Conservation (phyloP, 2,329 filamentous ascomycete species). For the Ceratocystis variospora region DNA sequence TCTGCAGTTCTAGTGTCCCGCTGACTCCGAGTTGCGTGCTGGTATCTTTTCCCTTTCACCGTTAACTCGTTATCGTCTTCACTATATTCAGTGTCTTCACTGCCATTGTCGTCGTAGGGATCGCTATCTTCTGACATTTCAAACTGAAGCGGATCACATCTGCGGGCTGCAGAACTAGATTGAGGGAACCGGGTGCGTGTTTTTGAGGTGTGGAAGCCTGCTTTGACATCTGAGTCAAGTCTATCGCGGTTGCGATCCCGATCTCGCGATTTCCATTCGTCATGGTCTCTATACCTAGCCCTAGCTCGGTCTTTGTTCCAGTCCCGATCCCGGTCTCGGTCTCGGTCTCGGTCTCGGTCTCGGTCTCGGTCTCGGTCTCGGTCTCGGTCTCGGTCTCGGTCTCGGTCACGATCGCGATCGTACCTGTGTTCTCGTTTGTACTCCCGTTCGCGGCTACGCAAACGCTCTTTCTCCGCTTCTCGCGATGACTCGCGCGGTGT, state of each 20-base stretch:
- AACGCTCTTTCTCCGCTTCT: constrained; percentile 3
- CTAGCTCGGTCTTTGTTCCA: not conserved
- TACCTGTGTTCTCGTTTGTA: not conserved
- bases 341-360: not conserved
- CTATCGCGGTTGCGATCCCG: constrained; percentile 12
- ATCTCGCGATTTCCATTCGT: constrained; percentile 10
- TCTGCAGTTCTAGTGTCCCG: not conserved
- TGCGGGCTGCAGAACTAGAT: not conserved
- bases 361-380: constrained; percentile 9
- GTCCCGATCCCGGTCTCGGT: constrained; percentile 3
- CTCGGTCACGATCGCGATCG: constrained; percentile 13
- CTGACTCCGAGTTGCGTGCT: not conserved
- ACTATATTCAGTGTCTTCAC: not conserved
- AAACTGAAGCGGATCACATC: not conserved
- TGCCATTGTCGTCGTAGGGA: not conserved
- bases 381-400: not conserved
- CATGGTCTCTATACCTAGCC: not conserved
- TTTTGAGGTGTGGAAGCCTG: not conserved
- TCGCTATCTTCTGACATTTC: not conserved
- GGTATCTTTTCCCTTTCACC: not conserved
- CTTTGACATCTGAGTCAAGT: constrained; percentile 6
- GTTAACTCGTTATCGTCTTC: not conserved
- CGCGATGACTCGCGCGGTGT: constrained; percentile 10
- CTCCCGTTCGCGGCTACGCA: constrained; percentile 13
- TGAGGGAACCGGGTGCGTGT: not conserved